phyloP scores from a whole-genome alignment of 2,329 filamentous ascomycete genomes.

The Fusarium sp. region DNA sequence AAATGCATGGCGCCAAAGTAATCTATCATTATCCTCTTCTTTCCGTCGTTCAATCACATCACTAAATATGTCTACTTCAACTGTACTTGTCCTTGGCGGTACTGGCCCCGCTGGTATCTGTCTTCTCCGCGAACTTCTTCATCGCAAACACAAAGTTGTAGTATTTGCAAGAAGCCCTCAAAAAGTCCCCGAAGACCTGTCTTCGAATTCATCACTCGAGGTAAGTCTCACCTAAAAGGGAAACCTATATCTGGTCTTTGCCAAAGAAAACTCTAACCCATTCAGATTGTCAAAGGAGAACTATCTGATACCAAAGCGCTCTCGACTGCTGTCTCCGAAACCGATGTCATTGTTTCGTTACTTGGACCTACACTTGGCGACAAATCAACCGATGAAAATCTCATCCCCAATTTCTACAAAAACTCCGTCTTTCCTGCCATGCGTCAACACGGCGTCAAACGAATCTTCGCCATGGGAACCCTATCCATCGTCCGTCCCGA shows the following conservation, averaged over 20 bases:
- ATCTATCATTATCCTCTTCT: neutral
- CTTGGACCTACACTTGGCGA: too few relatives aligned
- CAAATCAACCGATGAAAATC: neutral
- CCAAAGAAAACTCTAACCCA: accelerated
- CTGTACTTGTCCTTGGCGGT: slow-evolving; percentile 45
- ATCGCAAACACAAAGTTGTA: slow-evolving; percentile 42
- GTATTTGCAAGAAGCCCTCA: slow-evolving; percentile 26
- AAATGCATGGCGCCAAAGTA: too few relatives aligned
- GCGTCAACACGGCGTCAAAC: slow-evolving; percentile 21
- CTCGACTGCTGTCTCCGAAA: slow-evolving; percentile 1
- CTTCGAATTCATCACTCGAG: neutral
- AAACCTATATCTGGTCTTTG: too few relatives aligned
- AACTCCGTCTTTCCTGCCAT: slow-evolving; percentile 12
- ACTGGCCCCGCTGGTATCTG: slow-evolving; percentile 48
- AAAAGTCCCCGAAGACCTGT: slow-evolving; percentile 15
- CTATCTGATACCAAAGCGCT: neutral
- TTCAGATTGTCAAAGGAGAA: slow-evolving; percentile 4
- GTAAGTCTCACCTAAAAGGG: neutral
- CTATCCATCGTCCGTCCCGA: slow-evolving; percentile 41
- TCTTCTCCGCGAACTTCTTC: slow-evolving; percentile 45
- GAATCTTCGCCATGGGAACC: slow-evolving; percentile 51
- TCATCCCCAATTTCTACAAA: slow-evolving; percentile 8
- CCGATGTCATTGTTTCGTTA: slow-evolving; percentile 13
- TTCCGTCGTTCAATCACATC: neutral
- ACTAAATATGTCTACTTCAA: neutral